Conservation (phyloP, 495 filamentous ascomycete genomes). For the Xylaria cubensis region DNA sequence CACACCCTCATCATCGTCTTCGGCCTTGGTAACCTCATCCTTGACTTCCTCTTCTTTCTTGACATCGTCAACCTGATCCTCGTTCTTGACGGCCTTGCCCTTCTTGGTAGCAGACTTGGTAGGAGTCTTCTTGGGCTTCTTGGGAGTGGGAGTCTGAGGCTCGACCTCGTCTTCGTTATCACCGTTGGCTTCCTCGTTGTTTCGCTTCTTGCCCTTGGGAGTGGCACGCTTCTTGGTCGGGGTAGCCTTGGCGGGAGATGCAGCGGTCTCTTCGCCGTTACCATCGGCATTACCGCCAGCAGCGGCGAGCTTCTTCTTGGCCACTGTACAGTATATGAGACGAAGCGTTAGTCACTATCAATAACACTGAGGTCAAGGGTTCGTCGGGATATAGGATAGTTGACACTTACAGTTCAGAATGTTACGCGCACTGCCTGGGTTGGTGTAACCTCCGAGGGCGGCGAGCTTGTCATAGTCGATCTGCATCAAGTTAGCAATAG, state of each 20-base stretch:
- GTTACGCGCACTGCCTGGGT: slow-evolving; percentile 27
- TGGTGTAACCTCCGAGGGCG: slow-evolving; percentile 32
- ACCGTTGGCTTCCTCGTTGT: slow-evolving; percentile 7
- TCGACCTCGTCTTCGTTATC: not conserved
- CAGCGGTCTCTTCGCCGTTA: not conserved
- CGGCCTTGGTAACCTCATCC: not conserved
- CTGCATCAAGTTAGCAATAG: slow-evolving; percentile 30
- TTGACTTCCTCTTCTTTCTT: slow-evolving; percentile 7
- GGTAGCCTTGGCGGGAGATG: not conserved
- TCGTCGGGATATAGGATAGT: not conserved
- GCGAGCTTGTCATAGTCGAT: slow-evolving; percentile 34
- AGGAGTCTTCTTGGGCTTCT: slow-evolving; percentile 22
- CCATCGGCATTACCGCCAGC: slow-evolving; percentile 13
- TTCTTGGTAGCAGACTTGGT: slow-evolving; percentile 26
- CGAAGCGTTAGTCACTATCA: not conserved
- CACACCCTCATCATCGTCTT: not conserved
- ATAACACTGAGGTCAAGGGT: too few relatives aligned
- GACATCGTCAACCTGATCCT: slow-evolving; percentile 20
- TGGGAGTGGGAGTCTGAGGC: slow-evolving; percentile 19
- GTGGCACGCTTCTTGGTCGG: slow-evolving; percentile 30
- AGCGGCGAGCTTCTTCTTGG: slow-evolving; percentile 31
- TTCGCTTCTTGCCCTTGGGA: not conserved
- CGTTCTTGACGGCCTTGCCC: slow-evolving; percentile 19
- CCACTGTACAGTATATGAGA: slow-evolving; percentile 9
- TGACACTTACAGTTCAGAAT: slow-evolving; percentile 28